A percentile compares a stretch with the other conserved stretches of the same genome.
phyloP scores from a whole-genome alignment of 192 early-diverging fungal genomes.

The Podila epigama region DNA sequence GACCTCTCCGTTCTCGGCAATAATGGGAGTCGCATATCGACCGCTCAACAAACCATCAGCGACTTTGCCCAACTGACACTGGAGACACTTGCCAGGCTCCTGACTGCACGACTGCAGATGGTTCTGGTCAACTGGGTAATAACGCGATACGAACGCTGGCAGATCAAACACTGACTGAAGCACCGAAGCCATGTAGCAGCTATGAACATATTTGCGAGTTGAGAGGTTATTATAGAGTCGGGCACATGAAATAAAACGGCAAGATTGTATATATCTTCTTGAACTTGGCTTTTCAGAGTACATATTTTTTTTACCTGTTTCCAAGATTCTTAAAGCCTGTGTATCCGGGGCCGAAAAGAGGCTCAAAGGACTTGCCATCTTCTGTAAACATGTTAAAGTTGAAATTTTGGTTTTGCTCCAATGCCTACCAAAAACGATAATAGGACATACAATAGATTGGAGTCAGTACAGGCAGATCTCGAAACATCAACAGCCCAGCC shows the following conservation, averaged over 20 bases:
- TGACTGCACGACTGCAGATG: conserved; percentile 61
- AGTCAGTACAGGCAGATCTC: not conserved
- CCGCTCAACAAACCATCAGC: conserved; percentile 91
- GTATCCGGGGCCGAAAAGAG: conserved; percentile 88
- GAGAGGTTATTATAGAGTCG: too few species aligned
- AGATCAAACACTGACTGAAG: conserved; percentile 89
- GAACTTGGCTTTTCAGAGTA: not conserved
- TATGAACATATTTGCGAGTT: conserved; percentile 24
- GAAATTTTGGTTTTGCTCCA: conserved; percentile 96
- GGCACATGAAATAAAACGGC: too few species aligned
- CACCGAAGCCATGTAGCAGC: conserved; percentile 98
- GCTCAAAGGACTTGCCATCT: conserved; percentile 86
- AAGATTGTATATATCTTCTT: too few species aligned
- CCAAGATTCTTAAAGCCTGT: conserved; percentile 95
- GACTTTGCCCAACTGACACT: conserved; percentile 93
- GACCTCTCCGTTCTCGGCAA: conserved; percentile 52
- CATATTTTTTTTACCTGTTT: conserved; percentile 70
- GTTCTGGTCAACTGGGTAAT: conserved; percentile 43
- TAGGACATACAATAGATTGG: not conserved
- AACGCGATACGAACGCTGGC: conserved; percentile 76
- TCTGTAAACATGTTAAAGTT: conserved; percentile 98
- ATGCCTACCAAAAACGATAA: conserved; percentile 80
- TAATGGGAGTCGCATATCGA: conserved; percentile 73
- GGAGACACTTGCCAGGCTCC: conserved; percentile 77
- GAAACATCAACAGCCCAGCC: not conserved